Percentiles rank a stretch among this genome's conserved stretches.
These are phyloP conservation scores for Agrocybe praecox DNA, from an alignment of 768 basidiomycete species.

Conservation along the genomic window DNA sequence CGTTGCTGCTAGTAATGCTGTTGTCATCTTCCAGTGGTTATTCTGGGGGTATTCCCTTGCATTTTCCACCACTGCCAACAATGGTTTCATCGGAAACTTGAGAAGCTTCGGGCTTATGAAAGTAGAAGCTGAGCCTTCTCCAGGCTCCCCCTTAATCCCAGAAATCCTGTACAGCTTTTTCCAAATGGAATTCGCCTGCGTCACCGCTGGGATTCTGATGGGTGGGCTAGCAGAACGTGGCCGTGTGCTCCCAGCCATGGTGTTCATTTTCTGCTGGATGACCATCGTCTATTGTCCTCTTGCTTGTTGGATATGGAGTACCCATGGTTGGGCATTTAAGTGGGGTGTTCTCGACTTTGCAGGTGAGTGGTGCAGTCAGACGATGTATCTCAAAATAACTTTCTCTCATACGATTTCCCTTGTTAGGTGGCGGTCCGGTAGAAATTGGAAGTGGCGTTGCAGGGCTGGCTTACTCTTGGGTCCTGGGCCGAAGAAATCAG, in stretches of 20 bases:
- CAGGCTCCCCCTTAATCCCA: constrained; percentile 81
- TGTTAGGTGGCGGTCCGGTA: constrained; percentile 79
- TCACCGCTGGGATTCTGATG: constrained; percentile 77
- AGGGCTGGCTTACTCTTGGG: constrained; percentile 85
- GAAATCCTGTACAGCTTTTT: constrained; percentile 84
- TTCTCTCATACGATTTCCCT: constrained; percentile 1
- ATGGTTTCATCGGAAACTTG: constrained; percentile 81
- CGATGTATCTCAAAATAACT: constrained; percentile 1
- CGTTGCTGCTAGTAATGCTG: constrained; percentile 70
- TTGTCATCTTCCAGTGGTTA: constrained; percentile 82
- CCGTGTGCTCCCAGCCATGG: constrained; percentile 77
- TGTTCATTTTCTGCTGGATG: constrained; percentile 83
- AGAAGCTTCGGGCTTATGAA: constrained; percentile 74
- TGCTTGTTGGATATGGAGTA: constrained; percentile 84
- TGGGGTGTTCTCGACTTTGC: constrained; percentile 91
- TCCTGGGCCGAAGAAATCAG: constrained; percentile 80
- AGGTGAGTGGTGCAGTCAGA: constrained; percentile 41
- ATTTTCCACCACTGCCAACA: constrained; percentile 76
- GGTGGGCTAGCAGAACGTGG: constrained; percentile 88
- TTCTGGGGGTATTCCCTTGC: constrained; percentile 74
- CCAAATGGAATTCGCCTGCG: constrained; percentile 86
- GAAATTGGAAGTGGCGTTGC: constrained; percentile 86
- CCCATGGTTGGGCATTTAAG: constrained; percentile 82
- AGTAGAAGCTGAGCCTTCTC: constrained; percentile 72
- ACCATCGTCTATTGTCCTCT: constrained; percentile 89